Percentiles rank a stretch among this genome's conserved stretches.
Evolutionary conservation across 306 rosid genomes (phyloP).

Genomic region (Cyamopsis tetragonoloba): DNA sequence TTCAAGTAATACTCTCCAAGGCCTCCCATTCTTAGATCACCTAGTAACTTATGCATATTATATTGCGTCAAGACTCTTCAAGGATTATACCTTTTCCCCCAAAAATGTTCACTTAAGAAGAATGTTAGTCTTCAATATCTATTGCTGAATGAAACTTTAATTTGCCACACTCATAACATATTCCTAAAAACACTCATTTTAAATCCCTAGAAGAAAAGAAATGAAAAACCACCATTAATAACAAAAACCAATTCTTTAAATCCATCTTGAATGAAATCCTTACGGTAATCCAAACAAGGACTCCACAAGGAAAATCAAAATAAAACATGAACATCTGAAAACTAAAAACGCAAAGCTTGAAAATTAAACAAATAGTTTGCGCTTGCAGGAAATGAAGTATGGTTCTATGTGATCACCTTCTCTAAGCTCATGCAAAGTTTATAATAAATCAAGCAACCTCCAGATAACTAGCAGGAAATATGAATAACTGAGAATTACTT

Average conservation of each 20-base stretch:
- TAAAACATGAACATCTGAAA: background rate
- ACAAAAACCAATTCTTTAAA: background rate
- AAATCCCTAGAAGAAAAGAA: background rate
- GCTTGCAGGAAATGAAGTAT: background rate
- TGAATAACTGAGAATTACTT: slow-evolving; percentile 35
- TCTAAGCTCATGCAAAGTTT: slow-evolving; percentile 9
- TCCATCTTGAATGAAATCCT: background rate
- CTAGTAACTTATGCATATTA: too few relatives aligned
- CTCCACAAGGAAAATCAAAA: background rate
- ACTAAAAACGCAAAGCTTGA: slow-evolving; percentile 4
- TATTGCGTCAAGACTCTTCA: too few relatives aligned
- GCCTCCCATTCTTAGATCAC: too few relatives aligned
- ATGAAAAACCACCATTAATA: background rate
- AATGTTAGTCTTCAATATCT: too few relatives aligned
- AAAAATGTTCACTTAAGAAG: too few relatives aligned
- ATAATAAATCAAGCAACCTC: background rate
- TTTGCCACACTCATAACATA: background rate
- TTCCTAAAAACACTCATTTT: background rate
- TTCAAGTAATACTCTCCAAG: too few relatives aligned
- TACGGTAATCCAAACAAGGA: background rate
- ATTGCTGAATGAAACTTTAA: background rate
- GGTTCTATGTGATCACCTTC: background rate
- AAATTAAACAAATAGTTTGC: background rate
- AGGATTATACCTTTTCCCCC: too few relatives aligned
- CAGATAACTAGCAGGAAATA: background rate